Conservation (phyloP, 176 grass and related monocot species). For the Panicum miliaceum region DNA sequence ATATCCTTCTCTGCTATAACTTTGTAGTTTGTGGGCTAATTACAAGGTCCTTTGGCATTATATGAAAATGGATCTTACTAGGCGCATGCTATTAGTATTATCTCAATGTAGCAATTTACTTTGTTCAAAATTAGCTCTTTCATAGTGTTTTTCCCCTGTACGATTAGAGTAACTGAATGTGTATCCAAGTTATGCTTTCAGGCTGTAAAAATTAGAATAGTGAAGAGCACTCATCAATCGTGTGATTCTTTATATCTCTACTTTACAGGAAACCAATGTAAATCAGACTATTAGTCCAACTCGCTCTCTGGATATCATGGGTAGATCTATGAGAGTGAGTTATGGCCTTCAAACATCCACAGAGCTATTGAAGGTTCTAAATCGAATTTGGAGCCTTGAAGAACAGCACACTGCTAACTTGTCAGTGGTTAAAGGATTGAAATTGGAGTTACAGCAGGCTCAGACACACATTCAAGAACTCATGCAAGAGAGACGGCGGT, state of each 20-base stretch:
- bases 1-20: neutral
- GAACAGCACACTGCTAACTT: conserved; percentile 71
- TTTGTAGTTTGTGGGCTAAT: neutral
- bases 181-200: conserved; percentile 10
- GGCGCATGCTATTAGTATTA: neutral
- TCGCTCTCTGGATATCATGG: conserved; percentile 61
- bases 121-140: conserved; percentile 25
- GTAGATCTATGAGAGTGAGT: conserved; percentile 48
- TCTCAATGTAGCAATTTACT: neutral
- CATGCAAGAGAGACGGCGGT: conserved; percentile 50
- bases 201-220: conserved; percentile 7
- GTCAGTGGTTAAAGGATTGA: conserved; percentile 63
- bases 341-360: conserved; percentile 73
- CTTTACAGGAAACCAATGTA: conserved; percentile 60
- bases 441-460: conserved; percentile 71
- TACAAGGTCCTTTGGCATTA: neutral
- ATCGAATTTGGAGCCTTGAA: conserved; percentile 91
- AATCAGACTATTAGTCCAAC: conserved; percentile 49
- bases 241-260: conserved; percentile 22
- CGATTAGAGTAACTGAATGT: conserved; percentile 9
- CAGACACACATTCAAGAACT: conserved; percentile 62
- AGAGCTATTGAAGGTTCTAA: conserved; percentile 84
- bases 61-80: conserved; percentile 28
- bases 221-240: neutral
- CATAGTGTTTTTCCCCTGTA: neutral